phyloP scores from a whole-genome alignment of 176 grass and related monocot species.

The Phoenix roebelenii region DNA sequence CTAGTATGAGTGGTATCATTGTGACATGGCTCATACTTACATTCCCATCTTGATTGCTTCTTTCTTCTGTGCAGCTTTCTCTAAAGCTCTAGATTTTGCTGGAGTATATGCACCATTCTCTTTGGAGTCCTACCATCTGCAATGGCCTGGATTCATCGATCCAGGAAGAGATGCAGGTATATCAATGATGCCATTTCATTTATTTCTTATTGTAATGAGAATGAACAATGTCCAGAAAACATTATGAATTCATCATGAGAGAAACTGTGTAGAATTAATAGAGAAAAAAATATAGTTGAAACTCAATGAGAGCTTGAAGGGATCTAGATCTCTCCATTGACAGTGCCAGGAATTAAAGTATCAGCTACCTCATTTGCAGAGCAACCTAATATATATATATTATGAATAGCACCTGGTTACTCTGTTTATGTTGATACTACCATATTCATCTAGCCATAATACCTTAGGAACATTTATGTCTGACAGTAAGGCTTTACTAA shows the following conservation, averaged over 20 bases:
- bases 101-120: slow-evolving; percentile 73
- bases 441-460: no score
- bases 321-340: no score
- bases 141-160: slow-evolving; percentile 73
- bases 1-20: slow-evolving; percentile 3
- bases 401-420: no score
- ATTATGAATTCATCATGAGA: background rate
- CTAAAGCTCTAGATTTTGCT: slow-evolving; percentile 73
- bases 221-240: background rate
- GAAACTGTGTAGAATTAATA: no score
- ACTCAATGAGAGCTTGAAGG: no score
- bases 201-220: background rate
- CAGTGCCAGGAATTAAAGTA: no score
- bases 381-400: no score
- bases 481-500: no score
- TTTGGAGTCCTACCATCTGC: slow-evolving; percentile 71
- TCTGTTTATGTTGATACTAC: no score
- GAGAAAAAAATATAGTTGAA: no score
- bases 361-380: no score
- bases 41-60: slow-evolving; percentile 44
- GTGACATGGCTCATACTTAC: slow-evolving; percentile 40
- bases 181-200: slow-evolving; percentile 2
- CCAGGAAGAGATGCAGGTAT: slow-evolving; percentile 40
- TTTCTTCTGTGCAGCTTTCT: slow-evolving; percentile 58
- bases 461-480: no score